Evolutionary conservation across 2,329 filamentous ascomycete genomes (phyloP).

Genomic region (Ophiostoma sp.): DNA sequence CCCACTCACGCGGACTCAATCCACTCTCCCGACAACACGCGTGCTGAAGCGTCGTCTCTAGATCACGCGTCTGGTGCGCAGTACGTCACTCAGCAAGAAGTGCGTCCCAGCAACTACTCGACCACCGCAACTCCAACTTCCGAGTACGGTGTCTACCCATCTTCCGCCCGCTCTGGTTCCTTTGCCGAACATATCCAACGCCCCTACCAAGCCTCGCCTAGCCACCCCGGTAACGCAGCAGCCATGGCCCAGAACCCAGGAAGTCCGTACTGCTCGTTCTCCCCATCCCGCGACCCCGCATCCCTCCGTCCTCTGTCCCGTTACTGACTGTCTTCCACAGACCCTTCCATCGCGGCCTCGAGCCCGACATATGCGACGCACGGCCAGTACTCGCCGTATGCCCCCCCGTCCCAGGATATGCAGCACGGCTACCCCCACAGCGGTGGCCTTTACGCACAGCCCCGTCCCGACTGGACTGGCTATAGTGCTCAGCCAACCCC

Average conservation of each 20-base stretch:
- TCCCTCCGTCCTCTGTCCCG: constrained; percentile 28
- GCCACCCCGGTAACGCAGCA: constrained; percentile 66
- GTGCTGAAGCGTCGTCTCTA: constrained; percentile 81
- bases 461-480: constrained; percentile 68
- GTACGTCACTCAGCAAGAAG: constrained; percentile 78
- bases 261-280: constrained; percentile 68
- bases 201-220: constrained; percentile 72
- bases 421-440: constrained; percentile 65
- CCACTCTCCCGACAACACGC: constrained; percentile 44
- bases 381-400: constrained; percentile 80
- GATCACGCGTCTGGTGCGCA: constrained; percentile 92
- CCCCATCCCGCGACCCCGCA: constrained; percentile 44
- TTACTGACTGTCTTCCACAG: constrained; percentile 63
- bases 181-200: constrained; percentile 86
- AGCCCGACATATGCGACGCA: constrained; percentile 75
- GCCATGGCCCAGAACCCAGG: constrained; percentile 95
- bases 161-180: constrained; percentile 70
- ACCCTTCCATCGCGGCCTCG: constrained; percentile 91
- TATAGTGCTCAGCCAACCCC: constrained; percentile 54
- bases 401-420: constrained; percentile 78
- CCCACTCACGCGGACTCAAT: constrained; percentile 47
- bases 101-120: constrained; percentile 61
- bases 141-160: constrained; percentile 76
- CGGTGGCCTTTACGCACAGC: constrained; percentile 59
- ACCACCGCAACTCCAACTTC: constrained; percentile 78